Percentiles rank a stretch among this genome's conserved stretches.
These are phyloP conservation scores for Aspergillus calidoustus DNA, from an alignment of 2,329 filamentous ascomycete genomes.

Conservation along the genomic window DNA sequence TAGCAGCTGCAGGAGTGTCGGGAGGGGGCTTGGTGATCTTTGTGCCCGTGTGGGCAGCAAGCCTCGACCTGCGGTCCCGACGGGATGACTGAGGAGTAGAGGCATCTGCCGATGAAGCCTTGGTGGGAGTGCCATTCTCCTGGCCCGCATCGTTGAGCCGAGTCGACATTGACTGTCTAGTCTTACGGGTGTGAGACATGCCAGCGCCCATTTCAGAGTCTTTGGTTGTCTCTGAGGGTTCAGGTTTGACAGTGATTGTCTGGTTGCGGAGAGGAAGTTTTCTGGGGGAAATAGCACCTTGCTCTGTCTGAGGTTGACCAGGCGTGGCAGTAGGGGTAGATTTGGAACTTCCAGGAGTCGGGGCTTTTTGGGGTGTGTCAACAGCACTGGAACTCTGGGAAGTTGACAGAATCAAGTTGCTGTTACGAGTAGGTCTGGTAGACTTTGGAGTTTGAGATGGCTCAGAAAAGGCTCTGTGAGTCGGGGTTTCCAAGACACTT, in stretches of 20 bases:
- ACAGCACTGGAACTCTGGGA: conserved; percentile 11
- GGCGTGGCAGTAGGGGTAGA: conserved; percentile 2
- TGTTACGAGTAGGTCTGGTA: conserved; percentile 15
- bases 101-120: conserved; percentile 13
- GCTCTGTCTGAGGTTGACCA: conserved; percentile 17
- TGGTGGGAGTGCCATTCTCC: conserved; percentile 11
- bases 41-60: conserved; percentile 4
- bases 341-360: conserved; percentile 16
- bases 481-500: conserved; percentile 16
- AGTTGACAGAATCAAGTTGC: conserved; percentile 15
- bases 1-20: not conserved
- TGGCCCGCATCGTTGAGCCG: conserved; percentile 18
- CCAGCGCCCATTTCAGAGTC: conserved; percentile 12
- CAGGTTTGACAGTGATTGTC: conserved; percentile 17
- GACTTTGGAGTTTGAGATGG: conserved; percentile 16
- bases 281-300: conserved; percentile 17
- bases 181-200: conserved; percentile 15
- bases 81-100: conserved; percentile 20
- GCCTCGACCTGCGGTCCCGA: conserved; percentile 19
- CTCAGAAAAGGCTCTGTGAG: conserved; percentile 9
- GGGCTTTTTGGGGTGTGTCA: conserved; percentile 10
- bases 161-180: conserved; percentile 25
- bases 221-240: conserved; percentile 11
- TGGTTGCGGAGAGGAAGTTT: conserved; percentile 18
- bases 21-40: conserved; percentile 16